These are phyloP conservation scores for Magnolia sinica DNA, from an alignment of 164 flowering plant species.

Conservation along the genomic window DNA sequence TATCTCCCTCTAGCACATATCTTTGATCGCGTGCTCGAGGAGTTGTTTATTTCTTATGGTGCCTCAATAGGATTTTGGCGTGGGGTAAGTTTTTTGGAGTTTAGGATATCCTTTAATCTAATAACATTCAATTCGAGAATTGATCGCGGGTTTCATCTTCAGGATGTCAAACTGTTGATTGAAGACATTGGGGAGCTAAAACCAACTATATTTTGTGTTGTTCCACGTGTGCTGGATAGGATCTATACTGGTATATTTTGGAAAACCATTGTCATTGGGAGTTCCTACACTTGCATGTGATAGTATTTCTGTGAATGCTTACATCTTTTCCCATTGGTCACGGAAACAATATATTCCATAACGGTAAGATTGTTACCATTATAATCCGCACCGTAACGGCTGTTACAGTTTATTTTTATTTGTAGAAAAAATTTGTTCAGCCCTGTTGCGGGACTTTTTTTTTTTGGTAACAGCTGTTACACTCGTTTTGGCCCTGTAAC, in stretches of 20 bases:
- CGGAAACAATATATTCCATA: no score
- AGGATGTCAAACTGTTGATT: conserved; percentile 84
- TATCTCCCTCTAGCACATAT: conserved; percentile 97
- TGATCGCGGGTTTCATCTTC: conserved; percentile 19
- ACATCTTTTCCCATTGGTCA: background rate
- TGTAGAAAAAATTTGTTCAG: no score
- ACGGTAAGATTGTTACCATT: no score
- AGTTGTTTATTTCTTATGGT: conserved; percentile 61
- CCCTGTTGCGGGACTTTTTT: no score
- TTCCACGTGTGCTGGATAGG: conserved; percentile 93
- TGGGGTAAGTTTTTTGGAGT: conserved; percentile 62
- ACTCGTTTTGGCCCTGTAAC: no score
- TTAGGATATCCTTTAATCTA: background rate
- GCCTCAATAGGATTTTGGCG: conserved; percentile 98
- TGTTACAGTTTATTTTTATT: no score
- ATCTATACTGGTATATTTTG: conserved; percentile 65
- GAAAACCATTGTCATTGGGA: background rate
- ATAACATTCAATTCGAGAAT: conserved; percentile 2
- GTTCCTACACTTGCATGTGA: background rate
- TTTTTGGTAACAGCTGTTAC: no score
- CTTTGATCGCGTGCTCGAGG: conserved; percentile 90
- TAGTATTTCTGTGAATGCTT: background rate
- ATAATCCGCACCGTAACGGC: no score
- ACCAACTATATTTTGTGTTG: conserved; percentile 87
- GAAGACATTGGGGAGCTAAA: conserved; percentile 89